These are phyloP conservation scores for Cryptosporidium bovis DNA, from an alignment of 169 alveolate genomes.

Conservation along the genomic window DNA sequence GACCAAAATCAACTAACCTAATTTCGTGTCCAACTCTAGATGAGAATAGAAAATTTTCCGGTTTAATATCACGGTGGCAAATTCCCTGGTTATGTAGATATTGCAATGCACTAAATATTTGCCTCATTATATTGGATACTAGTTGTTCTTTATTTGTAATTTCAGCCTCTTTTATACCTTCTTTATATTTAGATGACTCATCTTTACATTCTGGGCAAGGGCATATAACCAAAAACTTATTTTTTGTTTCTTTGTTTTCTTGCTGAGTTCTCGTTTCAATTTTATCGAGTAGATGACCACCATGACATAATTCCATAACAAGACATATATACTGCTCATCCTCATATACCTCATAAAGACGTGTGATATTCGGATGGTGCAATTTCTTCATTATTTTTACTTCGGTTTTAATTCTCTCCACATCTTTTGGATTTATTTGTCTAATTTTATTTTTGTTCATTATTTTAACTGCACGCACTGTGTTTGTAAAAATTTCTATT, in stretches of 20 bases:
- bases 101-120: constrained; percentile 83
- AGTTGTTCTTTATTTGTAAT: constrained; percentile 71
- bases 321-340: constrained; percentile 70
- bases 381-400: constrained; percentile 75
- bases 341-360: constrained; percentile 75
- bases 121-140: constrained; percentile 79
- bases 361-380: constrained; percentile 76
- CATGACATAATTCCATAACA: constrained; percentile 76
- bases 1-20: constrained; percentile 86
- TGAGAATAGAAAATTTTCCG: constrained; percentile 85
- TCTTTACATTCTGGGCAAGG: constrained; percentile 75
- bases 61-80: constrained; percentile 85
- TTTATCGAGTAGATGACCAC: constrained; percentile 74
- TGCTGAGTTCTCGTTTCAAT: constrained; percentile 1
- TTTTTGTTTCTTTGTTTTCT: background rate
- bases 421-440: constrained; percentile 65
- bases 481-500: constrained; percentile 17
- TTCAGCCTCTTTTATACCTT: background rate
- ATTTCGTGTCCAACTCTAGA: constrained; percentile 77
- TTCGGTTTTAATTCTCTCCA: constrained; percentile 77
- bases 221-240: background rate
- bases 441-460: constrained; percentile 68
- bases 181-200: background rate
- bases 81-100: constrained; percentile 84
- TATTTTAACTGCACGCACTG: constrained; percentile 44